Evolutionary conservation across 441 rosid genomes (phyloP), one percentile per base, ranked within the genome.

Genomic region (Bocquillonia castaneifolia): DNA sequence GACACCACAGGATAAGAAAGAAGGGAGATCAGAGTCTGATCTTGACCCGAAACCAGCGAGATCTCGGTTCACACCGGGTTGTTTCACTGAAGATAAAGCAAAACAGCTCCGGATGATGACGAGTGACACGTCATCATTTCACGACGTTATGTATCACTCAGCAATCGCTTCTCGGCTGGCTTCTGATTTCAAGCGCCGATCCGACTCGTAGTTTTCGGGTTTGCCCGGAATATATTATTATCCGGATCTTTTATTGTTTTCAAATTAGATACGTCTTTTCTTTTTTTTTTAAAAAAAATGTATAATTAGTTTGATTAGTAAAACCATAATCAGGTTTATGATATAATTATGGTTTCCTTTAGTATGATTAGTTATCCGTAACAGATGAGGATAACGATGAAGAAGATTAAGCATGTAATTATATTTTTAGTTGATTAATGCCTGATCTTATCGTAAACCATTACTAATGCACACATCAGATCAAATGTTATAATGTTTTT

Each of bases 161-260:
- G 89, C 89, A 31, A 82, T 90, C 72, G 96, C 96, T 23, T 80
- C 93, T 20, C 73, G 93, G 18, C 90, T 90, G 15, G 96, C 93
- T 65, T 79, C 87, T 31, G 88, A 87, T 53, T 80, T 88, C 76
- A 78, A 82, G 23, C 1, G 48, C 61, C 75, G 70, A 50, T 68
- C 76, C 68, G 82, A 81, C 37, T 72, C 18, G 50, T 74, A 72
- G 73, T 3, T 20, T 3, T 32, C 58, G 34, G 58, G n/a, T 31
- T 25, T 3, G 55, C 23, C 36, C 8, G 60, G 23, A 15, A 25
- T 8, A 10, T 34, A 53, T 25, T 13, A 45, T 36, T 28, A 26
- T 37, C 18, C 6, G 31, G 10, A n/a, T n/a, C n/a, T n/a, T n/a
- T n/a, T n/a, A n/a, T n/a, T n/a, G n/a, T n/a, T n/a, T n/a, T n/a